These are phyloP conservation scores for Heliamphora pulchella DNA, from an alignment of 179 eudicot species.

Conservation along the genomic window DNA sequence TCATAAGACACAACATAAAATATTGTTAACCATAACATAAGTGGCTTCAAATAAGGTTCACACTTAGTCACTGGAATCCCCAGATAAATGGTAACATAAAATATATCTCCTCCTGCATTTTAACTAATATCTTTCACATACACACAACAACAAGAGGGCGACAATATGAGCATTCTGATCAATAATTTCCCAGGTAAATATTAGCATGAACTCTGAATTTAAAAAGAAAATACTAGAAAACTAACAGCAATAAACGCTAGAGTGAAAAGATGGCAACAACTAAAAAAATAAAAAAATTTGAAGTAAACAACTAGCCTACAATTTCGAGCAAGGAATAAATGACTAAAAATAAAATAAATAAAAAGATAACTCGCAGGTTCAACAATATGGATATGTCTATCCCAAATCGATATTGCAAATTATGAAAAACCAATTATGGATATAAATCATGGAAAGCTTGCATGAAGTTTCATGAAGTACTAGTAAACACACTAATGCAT, in stretches of 20 bases:
- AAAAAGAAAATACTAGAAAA: not conserved
- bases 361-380: too few species aligned
- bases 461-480: too few species aligned
- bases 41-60: slow-evolving; percentile 1
- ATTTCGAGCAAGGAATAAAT: not conserved
- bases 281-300: not conserved
- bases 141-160: not conserved
- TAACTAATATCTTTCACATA: not conserved
- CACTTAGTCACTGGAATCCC: slow-evolving; percentile 5
- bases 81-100: not conserved
- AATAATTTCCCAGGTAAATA: not conserved
- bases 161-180: not conserved
- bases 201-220: not conserved
- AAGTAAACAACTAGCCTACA: not conserved
- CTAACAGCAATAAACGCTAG: not conserved
- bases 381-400: too few species aligned
- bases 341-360: too few species aligned
- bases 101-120: too few species aligned
- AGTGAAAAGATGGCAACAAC: not conserved
- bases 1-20: slow-evolving; percentile 1
- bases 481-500: too few species aligned
- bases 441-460: too few species aligned
- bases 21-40: not conserved
- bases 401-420: too few species aligned
- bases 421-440: too few species aligned